Conservation (phyloP, 148 eudicot genomes). For the Amaranthus palmeri region DNA sequence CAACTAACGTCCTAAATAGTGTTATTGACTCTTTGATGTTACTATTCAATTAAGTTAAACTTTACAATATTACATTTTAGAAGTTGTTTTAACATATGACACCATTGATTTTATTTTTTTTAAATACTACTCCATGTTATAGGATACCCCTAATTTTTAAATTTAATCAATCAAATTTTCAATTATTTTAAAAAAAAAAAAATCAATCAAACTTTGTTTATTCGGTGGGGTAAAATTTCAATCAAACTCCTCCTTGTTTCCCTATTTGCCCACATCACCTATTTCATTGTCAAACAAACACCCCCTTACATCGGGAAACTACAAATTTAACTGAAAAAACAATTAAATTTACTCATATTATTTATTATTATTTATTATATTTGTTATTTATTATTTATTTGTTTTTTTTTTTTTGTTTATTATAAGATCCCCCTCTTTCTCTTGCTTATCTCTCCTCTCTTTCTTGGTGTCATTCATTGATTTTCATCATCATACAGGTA, state of each 20-base stretch:
- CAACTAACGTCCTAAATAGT: too few species aligned
- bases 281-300: slow-evolving; percentile 16
- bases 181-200: too few species aligned
- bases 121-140: too few species aligned
- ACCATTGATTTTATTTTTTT: too few species aligned
- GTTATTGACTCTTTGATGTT: too few species aligned
- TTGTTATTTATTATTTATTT: too few species aligned
- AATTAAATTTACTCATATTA: neutral
- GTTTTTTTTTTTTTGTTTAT: neutral
- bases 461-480: slow-evolving; percentile 1
- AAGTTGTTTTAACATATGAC: too few species aligned
- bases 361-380: too few species aligned
- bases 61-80: too few species aligned
- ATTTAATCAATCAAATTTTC: too few species aligned
- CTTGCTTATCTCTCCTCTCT: neutral
- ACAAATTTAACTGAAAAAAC: neutral
- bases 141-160: too few species aligned
- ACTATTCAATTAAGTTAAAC: too few species aligned
- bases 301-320: neutral
- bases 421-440: neutral
- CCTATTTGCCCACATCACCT: slow-evolving; percentile 13
- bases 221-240: slow-evolving; percentile 4
- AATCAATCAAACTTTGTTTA: neutral
- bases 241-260: slow-evolving; percentile 18
- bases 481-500: slow-evolving; percentile 18